Conservation (phyloP, 2,329 filamentous ascomycete genomes). For the Orbilia ellipsospora region DNA sequence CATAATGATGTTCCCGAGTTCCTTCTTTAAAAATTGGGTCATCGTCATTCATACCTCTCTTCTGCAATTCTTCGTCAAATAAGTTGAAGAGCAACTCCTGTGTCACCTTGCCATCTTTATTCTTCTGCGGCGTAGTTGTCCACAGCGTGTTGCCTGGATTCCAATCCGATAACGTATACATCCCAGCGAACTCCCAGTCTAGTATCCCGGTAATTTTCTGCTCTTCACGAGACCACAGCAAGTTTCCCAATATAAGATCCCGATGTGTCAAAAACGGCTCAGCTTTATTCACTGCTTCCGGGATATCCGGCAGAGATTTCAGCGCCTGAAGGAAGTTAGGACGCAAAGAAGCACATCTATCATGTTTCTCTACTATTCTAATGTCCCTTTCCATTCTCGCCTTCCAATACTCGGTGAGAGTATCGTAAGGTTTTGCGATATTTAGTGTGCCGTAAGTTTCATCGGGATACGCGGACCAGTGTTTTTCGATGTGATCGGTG, state of each 20-base stretch:
- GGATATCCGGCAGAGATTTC: slow-evolving; percentile 22
- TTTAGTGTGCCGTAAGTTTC: slow-evolving; percentile 40
- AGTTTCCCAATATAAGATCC: slow-evolving; percentile 56
- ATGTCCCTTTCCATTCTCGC: slow-evolving; percentile 36
- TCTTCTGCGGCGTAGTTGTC: slow-evolving; percentile 30
- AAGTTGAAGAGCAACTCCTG: slow-evolving; percentile 29
- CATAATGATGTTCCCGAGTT: slow-evolving; percentile 17
- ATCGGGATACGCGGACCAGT: slow-evolving; percentile 37
- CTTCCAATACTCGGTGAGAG: slow-evolving; percentile 36
- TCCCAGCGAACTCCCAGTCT: slow-evolving; percentile 58
- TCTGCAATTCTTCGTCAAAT: slow-evolving; percentile 28
- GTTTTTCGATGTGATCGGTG: slow-evolving; percentile 28
- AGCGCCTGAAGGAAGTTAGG: slow-evolving; percentile 11
- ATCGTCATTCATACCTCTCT: slow-evolving; percentile 10
- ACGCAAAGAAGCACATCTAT: slow-evolving; percentile 22
- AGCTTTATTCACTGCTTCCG: slow-evolving; percentile 7
- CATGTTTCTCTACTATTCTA: slow-evolving; percentile 33
- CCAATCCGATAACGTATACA: slow-evolving; percentile 58
- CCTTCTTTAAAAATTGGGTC: slow-evolving; percentile 32
- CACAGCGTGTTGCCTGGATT: slow-evolving; percentile 38
- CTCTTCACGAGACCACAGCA: slow-evolving; percentile 52
- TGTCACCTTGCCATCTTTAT: slow-evolving; percentile 31
- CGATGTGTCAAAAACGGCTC: slow-evolving; percentile 55
- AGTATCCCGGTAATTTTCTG: slow-evolving; percentile 56
- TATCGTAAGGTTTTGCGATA: slow-evolving; percentile 30